Conservation (phyloP, 352 stramenopile genomes). For the Aphanomyces stellatus region DNA sequence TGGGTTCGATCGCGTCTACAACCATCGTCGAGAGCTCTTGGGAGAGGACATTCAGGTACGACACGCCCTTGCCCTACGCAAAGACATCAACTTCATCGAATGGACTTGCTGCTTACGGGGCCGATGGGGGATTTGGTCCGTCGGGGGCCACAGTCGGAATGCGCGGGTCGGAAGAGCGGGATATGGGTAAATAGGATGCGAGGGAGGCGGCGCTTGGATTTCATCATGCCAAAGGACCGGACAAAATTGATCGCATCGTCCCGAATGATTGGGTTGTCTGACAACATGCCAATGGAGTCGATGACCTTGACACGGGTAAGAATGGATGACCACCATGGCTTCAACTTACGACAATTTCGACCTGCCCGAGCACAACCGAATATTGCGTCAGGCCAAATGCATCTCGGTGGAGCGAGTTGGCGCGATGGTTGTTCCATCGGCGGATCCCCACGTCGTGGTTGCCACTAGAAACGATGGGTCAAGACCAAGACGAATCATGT, state of each 20-base stretch:
- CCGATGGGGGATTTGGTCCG: not conserved
- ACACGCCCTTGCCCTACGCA: not conserved
- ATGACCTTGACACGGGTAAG: too few relatives aligned
- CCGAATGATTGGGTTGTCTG: not conserved
- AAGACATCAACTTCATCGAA: not conserved
- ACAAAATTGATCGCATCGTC: not conserved
- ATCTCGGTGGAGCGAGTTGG: not conserved
- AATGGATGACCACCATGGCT: not conserved
- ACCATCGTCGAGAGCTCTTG: not conserved
- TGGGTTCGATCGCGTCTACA: not conserved
- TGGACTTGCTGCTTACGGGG: not conserved
- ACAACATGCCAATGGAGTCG: not conserved
- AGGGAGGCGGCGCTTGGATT: not conserved
- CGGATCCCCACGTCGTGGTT: slow-evolving; percentile 3
- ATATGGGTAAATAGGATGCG: slow-evolving; percentile 1
- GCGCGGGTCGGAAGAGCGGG: not conserved
- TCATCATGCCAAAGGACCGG: not conserved
- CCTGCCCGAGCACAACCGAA: not conserved
- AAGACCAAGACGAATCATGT: too few relatives aligned
- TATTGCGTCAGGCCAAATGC: not conserved
- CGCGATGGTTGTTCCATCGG: not conserved
- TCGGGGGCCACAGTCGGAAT: not conserved
- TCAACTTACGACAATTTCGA: not conserved
- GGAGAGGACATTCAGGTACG: not conserved
- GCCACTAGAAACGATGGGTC: not conserved